A percentile compares a stretch with the other conserved stretches of the same genome.
Evolutionary conservation across 192 early-diverging fungal species (phyloP).

Genomic region (Backusella tarrabulga): DNA sequence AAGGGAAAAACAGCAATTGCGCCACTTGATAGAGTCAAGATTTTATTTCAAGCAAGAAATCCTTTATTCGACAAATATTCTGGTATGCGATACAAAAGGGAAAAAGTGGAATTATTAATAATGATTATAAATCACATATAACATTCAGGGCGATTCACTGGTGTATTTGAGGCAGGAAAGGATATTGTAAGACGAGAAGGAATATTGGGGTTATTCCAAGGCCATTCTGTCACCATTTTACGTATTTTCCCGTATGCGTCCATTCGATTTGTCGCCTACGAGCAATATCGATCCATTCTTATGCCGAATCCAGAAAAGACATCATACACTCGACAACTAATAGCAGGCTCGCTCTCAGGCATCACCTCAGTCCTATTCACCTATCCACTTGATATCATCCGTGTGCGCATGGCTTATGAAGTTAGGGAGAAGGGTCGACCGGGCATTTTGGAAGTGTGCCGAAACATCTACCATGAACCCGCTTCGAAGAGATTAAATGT

Average conservation of each 20-base stretch:
- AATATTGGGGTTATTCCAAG: conserved; percentile 83
- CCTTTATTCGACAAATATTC: conserved; percentile 66
- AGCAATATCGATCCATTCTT: conserved; percentile 76
- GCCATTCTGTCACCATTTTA: conserved; percentile 90
- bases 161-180: conserved; percentile 76
- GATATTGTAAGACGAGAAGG: conserved; percentile 77
- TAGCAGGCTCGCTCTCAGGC: conserved; percentile 79
- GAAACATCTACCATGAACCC: conserved; percentile 78
- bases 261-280: conserved; percentile 96
- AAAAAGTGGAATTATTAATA: neutral
- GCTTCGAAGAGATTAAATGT: conserved; percentile 49
- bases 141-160: conserved; percentile 65
- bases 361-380: conserved; percentile 84
- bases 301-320: conserved; percentile 69
- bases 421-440: conserved; percentile 38
- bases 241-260: conserved; percentile 97
- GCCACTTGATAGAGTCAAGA: conserved; percentile 84
- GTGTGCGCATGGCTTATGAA: conserved; percentile 93
- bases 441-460: conserved; percentile 25
- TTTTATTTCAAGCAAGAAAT: conserved; percentile 80
- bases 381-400: conserved; percentile 93
- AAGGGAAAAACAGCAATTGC: conserved; percentile 78
- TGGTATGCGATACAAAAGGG: conserved; percentile 37
- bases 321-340: conserved; percentile 60
- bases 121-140: neutral